Evolutionary conservation across 2,329 filamentous ascomycete genomes (phyloP).

Genomic region (Exophiala dermatitidis): DNA sequence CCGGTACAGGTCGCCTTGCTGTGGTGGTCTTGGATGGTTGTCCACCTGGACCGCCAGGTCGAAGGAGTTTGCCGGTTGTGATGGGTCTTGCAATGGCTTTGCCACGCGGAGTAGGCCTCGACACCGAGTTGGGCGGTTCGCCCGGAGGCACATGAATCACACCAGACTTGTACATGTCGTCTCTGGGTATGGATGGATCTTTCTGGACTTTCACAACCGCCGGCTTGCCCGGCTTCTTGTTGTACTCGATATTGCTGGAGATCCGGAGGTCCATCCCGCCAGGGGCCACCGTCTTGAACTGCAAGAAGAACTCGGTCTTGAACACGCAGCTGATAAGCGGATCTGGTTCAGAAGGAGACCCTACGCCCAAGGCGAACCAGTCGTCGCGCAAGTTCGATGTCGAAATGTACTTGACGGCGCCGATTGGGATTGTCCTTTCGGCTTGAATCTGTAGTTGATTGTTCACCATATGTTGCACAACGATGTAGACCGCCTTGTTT

Average conservation of each 20-base stretch:
- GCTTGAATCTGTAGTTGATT: slow-evolving; percentile 72
- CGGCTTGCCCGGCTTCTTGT: slow-evolving; percentile 94
- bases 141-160: slow-evolving; percentile 80
- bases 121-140: slow-evolving; percentile 73
- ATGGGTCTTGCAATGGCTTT: slow-evolving; percentile 87
- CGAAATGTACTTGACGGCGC: slow-evolving; percentile 81
- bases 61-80: slow-evolving; percentile 85
- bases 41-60: slow-evolving; percentile 77
- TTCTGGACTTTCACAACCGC: slow-evolving; percentile 83
- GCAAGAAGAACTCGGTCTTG: slow-evolving; percentile 96
- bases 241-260: slow-evolving; percentile 79
- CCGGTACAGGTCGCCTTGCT: slow-evolving; percentile 30
- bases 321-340: slow-evolving; percentile 88
- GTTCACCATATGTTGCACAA: slow-evolving; percentile 76
- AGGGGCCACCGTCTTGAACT: slow-evolving; percentile 72
- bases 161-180: slow-evolving; percentile 90
- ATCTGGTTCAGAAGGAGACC: slow-evolving; percentile 85
- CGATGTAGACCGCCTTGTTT: slow-evolving; percentile 77
- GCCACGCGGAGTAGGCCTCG: slow-evolving; percentile 75
- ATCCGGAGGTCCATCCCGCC: slow-evolving; percentile 78
- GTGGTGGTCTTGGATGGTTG: slow-evolving; percentile 57
- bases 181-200: slow-evolving; percentile 63
- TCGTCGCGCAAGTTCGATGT: slow-evolving; percentile 79
- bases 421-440: slow-evolving; percentile 74
- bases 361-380: slow-evolving; percentile 89